phyloP scores from a whole-genome alignment of 1,284 basidiomycete species.

The Phylloporus sp. region DNA sequence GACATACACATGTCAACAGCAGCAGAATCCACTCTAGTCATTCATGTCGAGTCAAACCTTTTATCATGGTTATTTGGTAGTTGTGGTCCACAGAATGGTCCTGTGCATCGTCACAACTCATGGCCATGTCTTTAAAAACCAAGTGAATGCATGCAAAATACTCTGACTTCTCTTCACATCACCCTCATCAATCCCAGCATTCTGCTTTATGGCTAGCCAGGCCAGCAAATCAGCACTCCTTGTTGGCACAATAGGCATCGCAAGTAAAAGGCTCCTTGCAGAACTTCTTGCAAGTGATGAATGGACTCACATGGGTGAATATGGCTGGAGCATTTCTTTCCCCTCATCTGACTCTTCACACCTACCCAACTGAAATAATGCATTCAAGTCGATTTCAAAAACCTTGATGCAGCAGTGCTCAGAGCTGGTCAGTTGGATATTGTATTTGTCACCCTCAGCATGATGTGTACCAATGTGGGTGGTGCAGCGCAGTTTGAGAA shows the following conservation, averaged over 20 bases:
- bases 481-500: conserved; percentile 67
- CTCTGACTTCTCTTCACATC: too few relatives aligned
- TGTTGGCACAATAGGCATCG: conserved; percentile 68
- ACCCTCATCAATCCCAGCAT: too few relatives aligned
- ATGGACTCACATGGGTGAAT: conserved; percentile 64
- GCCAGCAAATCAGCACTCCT: conserved; percentile 55
- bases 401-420: conserved; percentile 54
- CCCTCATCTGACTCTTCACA: background rate
- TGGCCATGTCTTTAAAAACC: too few relatives aligned
- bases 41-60: too few relatives aligned
- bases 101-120: too few relatives aligned
- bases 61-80: too few relatives aligned
- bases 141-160: too few relatives aligned
- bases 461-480: conserved; percentile 62
- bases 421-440: conserved; percentile 66
- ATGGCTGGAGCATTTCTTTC: conserved; percentile 59
- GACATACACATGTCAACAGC: too few relatives aligned
- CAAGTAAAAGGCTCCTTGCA: conserved; percentile 57
- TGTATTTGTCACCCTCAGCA: conserved; percentile 67
- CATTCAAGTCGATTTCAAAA: conserved; percentile 69
- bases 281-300: conserved; percentile 57
- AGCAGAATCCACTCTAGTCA: too few relatives aligned
- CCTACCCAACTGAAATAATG: conserved; percentile 55
- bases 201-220: conserved; percentile 36
- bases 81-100: too few relatives aligned